Conservation (phyloP, 2,329 filamentous ascomycete genomes). For the Pseudogymnoascus pannorum region DNA sequence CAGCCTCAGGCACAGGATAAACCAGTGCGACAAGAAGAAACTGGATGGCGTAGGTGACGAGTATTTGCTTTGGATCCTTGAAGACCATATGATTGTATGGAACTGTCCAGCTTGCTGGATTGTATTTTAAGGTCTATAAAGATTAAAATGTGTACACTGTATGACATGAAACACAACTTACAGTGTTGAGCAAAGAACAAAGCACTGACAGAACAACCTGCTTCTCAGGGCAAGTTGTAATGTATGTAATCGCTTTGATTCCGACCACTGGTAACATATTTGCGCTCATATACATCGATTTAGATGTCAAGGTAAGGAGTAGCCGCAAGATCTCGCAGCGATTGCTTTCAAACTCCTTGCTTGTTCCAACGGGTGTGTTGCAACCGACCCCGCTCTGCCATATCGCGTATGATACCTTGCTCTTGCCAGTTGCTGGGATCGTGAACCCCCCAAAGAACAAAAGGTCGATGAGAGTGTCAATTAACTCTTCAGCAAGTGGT, state of each 20-base stretch:
- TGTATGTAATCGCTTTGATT: constrained; percentile 77
- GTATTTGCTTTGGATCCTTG: constrained; percentile 80
- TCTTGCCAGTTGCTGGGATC: constrained; percentile 62
- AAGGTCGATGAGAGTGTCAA: constrained; percentile 81
- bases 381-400: constrained; percentile 98
- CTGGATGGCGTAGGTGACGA: constrained; percentile 84
- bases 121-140: constrained; percentile 86
- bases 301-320: constrained; percentile 76
- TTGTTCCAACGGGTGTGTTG: constrained; percentile 80
- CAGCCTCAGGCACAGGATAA: constrained; percentile 78
- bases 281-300: constrained; percentile 87
- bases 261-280: constrained; percentile 74
- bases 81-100: constrained; percentile 91
- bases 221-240: constrained; percentile 82
- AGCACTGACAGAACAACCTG: constrained; percentile 83
- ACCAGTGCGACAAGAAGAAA: constrained; percentile 78
- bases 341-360: constrained; percentile 88
- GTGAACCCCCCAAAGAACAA: constrained; percentile 91
- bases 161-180: constrained; percentile 37
- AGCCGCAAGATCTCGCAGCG: constrained; percentile 83
- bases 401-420: constrained; percentile 85
- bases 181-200: constrained; percentile 90
- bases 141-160: constrained; percentile 17
- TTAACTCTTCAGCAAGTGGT: constrained; percentile 83
- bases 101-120: constrained; percentile 86